Base-by-base conservation (phyloP, 2,329 filamentous ascomycete genomes). In the Apiospora rasikravindrae region DNA sequence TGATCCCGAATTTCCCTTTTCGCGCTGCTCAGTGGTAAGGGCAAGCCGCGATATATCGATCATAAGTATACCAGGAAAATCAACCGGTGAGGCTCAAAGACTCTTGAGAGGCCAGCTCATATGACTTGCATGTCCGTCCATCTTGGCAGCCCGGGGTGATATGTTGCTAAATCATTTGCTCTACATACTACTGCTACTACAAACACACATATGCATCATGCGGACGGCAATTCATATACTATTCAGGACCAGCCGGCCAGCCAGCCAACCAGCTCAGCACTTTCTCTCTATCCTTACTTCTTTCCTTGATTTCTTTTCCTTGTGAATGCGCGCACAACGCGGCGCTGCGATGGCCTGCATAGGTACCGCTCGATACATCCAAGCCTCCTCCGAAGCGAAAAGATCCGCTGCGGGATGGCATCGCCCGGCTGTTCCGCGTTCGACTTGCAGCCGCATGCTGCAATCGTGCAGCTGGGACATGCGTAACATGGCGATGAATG, bases 391-490 rank as follows among this genome's bases (percentile, higher is more conserved):
- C 26, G 26, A 47, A 45, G 66, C 66, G 44, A 68, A 47, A 68
- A 68, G 40, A 45, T 47, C n/a, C 40, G 42, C 66, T 68, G 40
- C 66, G 42, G 66, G 42, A 45, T 64, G 57, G 33, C 57, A 64
- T 44, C 66, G 66, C 66, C 66, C 66, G 66, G 57, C 33, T 40
- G 57, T 64, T 64, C 57, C 66, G 42, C 40, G 66, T 47, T 45
- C 40, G 14, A 68, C 66, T 47, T 68, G 66, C 66, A 68, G 66
- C 66, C n/a, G 66, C 66, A 68, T 68, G 66, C 66, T 26, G 66
- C 66, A 37, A 64, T 64, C 57, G 57, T 37, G 57, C 57, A 40
- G 57, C 24, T 26, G 49, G 53, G 26, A 26, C 37, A 40, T 64
- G 53, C 53, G 29, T 40, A 64, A 40, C 22, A 64, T 40, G 40